A percentile compares a stretch with the other conserved stretches of the same genome.
Evolutionary conservation across 331 rosid genomes (phyloP).

Genomic region (Malus hybrid): DNA sequence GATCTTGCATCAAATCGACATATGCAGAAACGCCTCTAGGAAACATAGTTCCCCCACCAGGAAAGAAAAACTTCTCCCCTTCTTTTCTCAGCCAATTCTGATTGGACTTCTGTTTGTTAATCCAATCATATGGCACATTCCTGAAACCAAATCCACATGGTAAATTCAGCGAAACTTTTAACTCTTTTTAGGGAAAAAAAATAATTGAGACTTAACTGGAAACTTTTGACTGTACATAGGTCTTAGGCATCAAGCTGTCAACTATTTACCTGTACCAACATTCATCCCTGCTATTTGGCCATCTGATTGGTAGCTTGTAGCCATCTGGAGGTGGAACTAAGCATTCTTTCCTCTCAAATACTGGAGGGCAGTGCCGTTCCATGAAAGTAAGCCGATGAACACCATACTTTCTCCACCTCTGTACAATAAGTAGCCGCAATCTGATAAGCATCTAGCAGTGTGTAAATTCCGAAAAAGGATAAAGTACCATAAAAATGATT

Average conservation of each 20-base stretch:
- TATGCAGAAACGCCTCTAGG: conserved; percentile 90
- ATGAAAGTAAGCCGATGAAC: conserved; percentile 66
- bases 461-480: neutral
- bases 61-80: conserved; percentile 89
- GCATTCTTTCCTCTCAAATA: conserved; percentile 80
- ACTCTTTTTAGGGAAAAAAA: too few species aligned
- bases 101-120: conserved; percentile 86
- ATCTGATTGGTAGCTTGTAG: conserved; percentile 81
- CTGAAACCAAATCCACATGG: conserved; percentile 33
- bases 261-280: conserved; percentile 90
- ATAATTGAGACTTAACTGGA: neutral
- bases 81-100: conserved; percentile 95
- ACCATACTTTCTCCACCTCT: conserved; percentile 95
- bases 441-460: neutral
- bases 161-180: conserved; percentile 1
- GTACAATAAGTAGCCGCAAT: conserved; percentile 17
- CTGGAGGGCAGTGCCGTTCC: conserved; percentile 97
- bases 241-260: neutral
- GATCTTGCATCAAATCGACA: conserved; percentile 82
- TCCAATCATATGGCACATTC: conserved; percentile 99
- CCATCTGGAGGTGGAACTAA: conserved; percentile 92
- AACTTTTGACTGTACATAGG: neutral
- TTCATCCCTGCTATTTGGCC: conserved; percentile 93
- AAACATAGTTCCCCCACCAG: conserved; percentile 99
- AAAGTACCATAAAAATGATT: neutral